phyloP scores from a whole-genome alignment of 2,329 filamentous ascomycete species.

The Aspergillaceae sp. region DNA sequence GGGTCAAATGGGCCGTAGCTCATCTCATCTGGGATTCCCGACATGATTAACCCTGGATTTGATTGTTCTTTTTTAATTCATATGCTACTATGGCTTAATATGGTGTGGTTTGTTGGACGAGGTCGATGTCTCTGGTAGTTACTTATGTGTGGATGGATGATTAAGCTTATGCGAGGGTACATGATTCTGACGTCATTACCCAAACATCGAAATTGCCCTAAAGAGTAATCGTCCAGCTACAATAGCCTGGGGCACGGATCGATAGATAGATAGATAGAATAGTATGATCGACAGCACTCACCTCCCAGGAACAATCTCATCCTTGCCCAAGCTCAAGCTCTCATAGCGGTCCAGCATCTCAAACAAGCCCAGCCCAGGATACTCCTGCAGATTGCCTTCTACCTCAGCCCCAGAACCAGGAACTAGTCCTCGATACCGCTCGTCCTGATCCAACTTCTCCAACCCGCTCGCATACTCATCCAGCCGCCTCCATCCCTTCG shows the following conservation, averaged over 20 bases:
- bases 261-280: too few relatives aligned
- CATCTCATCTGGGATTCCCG: too few relatives aligned
- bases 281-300: neutral
- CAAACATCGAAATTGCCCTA: too few relatives aligned
- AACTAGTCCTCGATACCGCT: conserved; percentile 21
- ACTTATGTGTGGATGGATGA: too few relatives aligned
- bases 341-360: conserved; percentile 34
- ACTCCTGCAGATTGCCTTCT: conserved; percentile 15
- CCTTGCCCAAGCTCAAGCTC: conserved; percentile 30
- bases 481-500: conserved; percentile 11
- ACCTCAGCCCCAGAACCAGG: neutral
- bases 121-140: too few relatives aligned
- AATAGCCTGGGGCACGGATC: too few relatives aligned
- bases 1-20: neutral
- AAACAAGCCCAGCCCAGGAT: conserved; percentile 21
- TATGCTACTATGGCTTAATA: too few relatives aligned
- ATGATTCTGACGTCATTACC: too few relatives aligned
- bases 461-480: conserved; percentile 27
- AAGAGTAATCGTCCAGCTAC: too few relatives aligned
- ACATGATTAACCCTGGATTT: neutral
- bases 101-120: too few relatives aligned
- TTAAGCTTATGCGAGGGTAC: too few relatives aligned
- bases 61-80: neutral
- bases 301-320: conserved; percentile 17
- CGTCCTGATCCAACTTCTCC: conserved; percentile 25